Evolutionary conservation across 2,329 filamentous ascomycete species (phyloP).

Genomic region (Pseudocercospora fijiensis): DNA sequence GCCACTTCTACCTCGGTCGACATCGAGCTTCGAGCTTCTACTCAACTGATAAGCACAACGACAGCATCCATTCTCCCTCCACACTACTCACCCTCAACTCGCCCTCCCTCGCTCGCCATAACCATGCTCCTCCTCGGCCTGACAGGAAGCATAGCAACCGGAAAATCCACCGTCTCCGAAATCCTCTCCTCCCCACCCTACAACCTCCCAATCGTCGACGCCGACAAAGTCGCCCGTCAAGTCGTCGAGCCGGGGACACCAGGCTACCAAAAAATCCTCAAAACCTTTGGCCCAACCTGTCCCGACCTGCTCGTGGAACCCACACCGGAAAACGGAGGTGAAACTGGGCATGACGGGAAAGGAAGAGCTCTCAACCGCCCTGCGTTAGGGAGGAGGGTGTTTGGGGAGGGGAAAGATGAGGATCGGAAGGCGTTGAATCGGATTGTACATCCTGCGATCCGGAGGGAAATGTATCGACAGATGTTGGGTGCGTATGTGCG

Average conservation of each 20-base stretch:
- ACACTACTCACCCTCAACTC: background rate
- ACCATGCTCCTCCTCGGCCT: constrained; percentile 93
- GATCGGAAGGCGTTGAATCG: constrained; percentile 78
- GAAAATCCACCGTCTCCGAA: constrained; percentile 91
- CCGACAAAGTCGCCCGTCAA: constrained; percentile 85
- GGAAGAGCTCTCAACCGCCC: constrained; percentile 80
- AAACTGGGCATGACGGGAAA: constrained; percentile 58
- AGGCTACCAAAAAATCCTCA: constrained; percentile 79
- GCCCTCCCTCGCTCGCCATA: background rate
- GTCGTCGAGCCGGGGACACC: constrained; percentile 90
- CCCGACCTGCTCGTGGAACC: constrained; percentile 75
- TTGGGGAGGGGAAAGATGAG: constrained; percentile 71
- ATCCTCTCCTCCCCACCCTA: constrained; percentile 79
- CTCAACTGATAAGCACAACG: no score
- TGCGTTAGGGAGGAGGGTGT: constrained; percentile 80
- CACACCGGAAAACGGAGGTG: constrained; percentile 47
- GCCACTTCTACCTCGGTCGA: background rate
- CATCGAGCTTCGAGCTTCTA: background rate
- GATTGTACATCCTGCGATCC: constrained; percentile 90
- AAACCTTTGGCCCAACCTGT: constrained; percentile 76
- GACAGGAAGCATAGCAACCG: constrained; percentile 95
- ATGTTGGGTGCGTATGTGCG: constrained; percentile 70
- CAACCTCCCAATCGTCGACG: constrained; percentile 87
- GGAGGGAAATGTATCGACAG: constrained; percentile 73
- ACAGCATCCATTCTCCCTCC: no score